These are phyloP conservation scores for Symmetrospora coprosmae DNA, from an alignment of 768 basidiomycete species.

Conservation along the genomic window DNA sequence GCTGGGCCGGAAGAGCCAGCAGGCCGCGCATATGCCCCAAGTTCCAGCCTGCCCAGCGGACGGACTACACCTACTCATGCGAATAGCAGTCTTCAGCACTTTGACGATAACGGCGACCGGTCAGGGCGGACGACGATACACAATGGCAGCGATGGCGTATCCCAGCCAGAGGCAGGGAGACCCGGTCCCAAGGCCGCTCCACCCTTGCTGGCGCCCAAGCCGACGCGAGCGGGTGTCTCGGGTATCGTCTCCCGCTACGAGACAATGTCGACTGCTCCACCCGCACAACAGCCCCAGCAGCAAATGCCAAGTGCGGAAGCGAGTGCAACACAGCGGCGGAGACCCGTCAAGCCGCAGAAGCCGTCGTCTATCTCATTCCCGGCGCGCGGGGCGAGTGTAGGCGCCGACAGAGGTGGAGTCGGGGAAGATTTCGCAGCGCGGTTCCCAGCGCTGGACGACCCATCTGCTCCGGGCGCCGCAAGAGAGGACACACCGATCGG, in stretches of 20 bases:
- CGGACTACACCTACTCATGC: too few species aligned
- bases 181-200: neutral
- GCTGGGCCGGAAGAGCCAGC: neutral
- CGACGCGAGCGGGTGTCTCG: conserved; percentile 5
- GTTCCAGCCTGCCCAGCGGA: too few species aligned
- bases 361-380: too few species aligned
- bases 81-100: neutral
- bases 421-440: conserved; percentile 17
- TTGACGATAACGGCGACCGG: neutral
- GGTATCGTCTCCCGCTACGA: conserved; percentile 18
- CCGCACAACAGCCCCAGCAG: neutral
- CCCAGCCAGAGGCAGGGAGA: neutral
- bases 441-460: conserved; percentile 22
- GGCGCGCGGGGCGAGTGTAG: too few species aligned
- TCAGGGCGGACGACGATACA: neutral
- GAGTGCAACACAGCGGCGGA: too few species aligned
- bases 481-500: too few species aligned
- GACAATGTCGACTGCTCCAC: neutral
- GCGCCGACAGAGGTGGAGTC: too few species aligned
- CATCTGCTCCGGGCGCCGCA: neutral
- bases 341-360: conserved; percentile 12
- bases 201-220: conserved; percentile 13
- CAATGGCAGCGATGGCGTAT: neutral
- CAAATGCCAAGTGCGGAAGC: neutral
- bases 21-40: neutral